These are phyloP conservation scores for Pichia sporocuriosa DNA, from an alignment of 805 yeast genomes.

Conservation along the genomic window DNA sequence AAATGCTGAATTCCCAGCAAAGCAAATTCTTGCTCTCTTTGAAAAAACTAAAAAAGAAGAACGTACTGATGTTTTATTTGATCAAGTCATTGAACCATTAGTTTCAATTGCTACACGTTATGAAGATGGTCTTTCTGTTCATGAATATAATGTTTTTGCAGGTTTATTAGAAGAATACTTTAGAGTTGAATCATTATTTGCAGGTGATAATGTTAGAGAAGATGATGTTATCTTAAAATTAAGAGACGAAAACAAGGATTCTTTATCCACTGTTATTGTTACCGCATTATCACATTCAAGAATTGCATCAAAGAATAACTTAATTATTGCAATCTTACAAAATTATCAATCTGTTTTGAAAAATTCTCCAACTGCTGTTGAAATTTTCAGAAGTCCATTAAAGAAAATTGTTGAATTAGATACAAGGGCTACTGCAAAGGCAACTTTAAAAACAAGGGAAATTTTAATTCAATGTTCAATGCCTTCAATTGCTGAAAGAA, in stretches of 20 bases:
- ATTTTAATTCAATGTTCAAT: constrained; percentile 92
- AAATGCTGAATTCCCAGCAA: constrained; percentile 88
- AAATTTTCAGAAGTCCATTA: constrained; percentile 65
- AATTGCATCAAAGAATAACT: constrained; percentile 87
- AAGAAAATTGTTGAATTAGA: constrained; percentile 82
- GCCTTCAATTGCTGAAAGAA: constrained; percentile 93
- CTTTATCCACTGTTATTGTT: constrained; percentile 63
- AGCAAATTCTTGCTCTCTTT: constrained; percentile 66
- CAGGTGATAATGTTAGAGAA: constrained; percentile 69
- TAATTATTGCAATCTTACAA: constrained; percentile 77
- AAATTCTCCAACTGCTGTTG: constrained; percentile 57
- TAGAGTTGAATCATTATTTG: constrained; percentile 70
- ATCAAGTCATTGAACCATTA: constrained; percentile 65
- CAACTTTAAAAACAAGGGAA: constrained; percentile 92
- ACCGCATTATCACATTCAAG: constrained; percentile 84
- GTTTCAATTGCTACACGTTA: constrained; percentile 63
- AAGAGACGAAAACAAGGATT: constrained; percentile 81
- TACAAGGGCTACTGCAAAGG: constrained; percentile 85
- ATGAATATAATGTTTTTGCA: constrained; percentile 74
- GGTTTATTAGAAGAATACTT: constrained; percentile 64
- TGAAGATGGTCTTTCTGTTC: constrained; percentile 68
- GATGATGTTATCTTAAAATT: constrained; percentile 83
- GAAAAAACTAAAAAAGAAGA: constrained; percentile 49
- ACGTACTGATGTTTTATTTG: constrained; percentile 44
- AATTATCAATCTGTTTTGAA: constrained; percentile 77